These are phyloP conservation scores for Singerocomus inundabilis DNA, from an alignment of 1,284 basidiomycete genomes.

Conservation along the genomic window DNA sequence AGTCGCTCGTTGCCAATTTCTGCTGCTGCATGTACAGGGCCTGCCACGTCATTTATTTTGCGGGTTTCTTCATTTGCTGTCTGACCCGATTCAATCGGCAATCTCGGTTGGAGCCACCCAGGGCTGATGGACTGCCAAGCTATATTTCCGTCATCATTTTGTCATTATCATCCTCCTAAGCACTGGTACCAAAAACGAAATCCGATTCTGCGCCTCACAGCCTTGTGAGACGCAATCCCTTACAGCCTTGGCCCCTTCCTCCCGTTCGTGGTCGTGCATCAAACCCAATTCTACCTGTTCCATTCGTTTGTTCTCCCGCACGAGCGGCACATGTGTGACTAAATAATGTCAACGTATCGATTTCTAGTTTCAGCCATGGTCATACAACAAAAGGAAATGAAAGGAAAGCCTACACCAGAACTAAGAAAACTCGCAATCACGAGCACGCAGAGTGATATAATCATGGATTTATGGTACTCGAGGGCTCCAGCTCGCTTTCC, in stretches of 20 bases:
- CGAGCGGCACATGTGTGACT: conserved; percentile 28
- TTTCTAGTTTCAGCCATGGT: too few species aligned
- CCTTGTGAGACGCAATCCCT: conserved; percentile 51
- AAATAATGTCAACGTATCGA: too few species aligned
- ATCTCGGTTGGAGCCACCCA: too few species aligned
- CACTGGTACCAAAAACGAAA: conserved; percentile 25
- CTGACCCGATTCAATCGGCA: too few species aligned
- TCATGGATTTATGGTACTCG: conserved; percentile 50
- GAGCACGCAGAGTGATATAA: conserved; percentile 43
- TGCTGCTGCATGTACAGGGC: too few species aligned
- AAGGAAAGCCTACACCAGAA: conserved; percentile 28
- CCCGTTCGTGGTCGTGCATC: conserved; percentile 41
- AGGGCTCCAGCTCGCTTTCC: conserved; percentile 51
- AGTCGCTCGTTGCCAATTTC: too few species aligned
- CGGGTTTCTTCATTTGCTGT: too few species aligned
- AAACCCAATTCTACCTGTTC: conserved; percentile 45
- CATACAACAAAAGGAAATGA: too few species aligned
- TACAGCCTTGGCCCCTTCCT: conserved; percentile 48
- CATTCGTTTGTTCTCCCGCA: conserved; percentile 44
- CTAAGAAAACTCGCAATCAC: conserved; percentile 38
- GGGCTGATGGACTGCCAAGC: too few species aligned
- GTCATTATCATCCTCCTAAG: too few species aligned
- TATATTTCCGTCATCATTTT: too few species aligned
- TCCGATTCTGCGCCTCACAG: conserved; percentile 45
- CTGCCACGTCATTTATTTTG: too few species aligned